These are phyloP conservation scores for Boletus albobrunnescens DNA, from an alignment of 1,284 basidiomycete genomes.

Conservation along the genomic window DNA sequence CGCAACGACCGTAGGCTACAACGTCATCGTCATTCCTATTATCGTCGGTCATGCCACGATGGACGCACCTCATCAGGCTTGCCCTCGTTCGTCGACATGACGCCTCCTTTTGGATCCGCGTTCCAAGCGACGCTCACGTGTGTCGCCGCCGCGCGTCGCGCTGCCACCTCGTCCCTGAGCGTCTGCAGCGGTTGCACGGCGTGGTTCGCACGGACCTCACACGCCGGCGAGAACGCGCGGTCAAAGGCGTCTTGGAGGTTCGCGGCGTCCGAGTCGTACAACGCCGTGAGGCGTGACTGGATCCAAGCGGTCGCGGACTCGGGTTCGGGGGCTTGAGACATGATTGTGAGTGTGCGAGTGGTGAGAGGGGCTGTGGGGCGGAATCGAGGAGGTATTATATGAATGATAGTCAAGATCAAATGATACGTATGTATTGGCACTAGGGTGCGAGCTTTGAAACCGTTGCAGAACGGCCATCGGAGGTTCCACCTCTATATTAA, in stretches of 20 bases:
- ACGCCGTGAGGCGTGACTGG: conserved; percentile 23
- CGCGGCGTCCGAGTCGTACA: conserved; percentile 26
- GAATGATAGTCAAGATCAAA: conserved; percentile 4
- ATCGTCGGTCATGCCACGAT: no score
- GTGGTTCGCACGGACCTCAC: conserved; percentile 36
- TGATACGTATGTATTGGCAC: no score
- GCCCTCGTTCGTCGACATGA: conserved; percentile 30
- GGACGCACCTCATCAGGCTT: conserved; percentile 18
- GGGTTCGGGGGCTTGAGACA: background rate
- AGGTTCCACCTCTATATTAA: conserved; percentile 31
- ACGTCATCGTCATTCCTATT: no score
- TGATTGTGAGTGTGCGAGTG: background rate
- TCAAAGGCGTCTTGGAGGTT: conserved; percentile 25
- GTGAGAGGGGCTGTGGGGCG: background rate
- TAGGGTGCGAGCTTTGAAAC: no score
- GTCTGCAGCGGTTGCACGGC: conserved; percentile 25
- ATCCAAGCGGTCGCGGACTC: conserved; percentile 20
- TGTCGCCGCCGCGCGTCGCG: conserved; percentile 14
- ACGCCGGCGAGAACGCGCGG: conserved; percentile 33
- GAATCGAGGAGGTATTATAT: conserved; percentile 1
- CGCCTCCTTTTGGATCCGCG: conserved; percentile 15
- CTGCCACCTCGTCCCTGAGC: conserved; percentile 29
- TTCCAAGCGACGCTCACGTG: conserved; percentile 36
- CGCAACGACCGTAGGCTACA: conserved; percentile 38
- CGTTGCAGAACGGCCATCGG: no score